A percentile compares a stretch with the other conserved stretches of the same genome.
These are phyloP conservation scores for Rutstroemia sp. DNA, from an alignment of 2,329 filamentous ascomycete genomes.

Conservation along the genomic window DNA sequence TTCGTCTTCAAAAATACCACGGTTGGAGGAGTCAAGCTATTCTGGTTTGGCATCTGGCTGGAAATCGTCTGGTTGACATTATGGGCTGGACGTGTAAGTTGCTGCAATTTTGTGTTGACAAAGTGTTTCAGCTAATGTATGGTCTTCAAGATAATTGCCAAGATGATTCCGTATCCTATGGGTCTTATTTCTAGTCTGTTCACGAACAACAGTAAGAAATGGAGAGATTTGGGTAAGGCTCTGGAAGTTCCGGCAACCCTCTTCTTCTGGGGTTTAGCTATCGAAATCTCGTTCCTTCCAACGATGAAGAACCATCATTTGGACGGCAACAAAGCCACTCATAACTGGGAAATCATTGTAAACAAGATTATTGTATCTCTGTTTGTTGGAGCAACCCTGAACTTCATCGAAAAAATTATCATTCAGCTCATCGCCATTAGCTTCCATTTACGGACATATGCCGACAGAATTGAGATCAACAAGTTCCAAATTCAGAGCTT, in stretches of 20 bases:
- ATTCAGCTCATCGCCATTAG: constrained; percentile 92
- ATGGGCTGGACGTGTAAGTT: constrained; percentile 61
- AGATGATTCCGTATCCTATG: constrained; percentile 54
- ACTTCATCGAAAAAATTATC: constrained; percentile 85
- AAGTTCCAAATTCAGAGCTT: constrained; percentile 75
- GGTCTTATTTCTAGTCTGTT: constrained; percentile 63
- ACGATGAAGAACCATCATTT: constrained; percentile 59
- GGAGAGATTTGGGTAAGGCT: constrained; percentile 79
- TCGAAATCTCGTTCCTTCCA: constrained; percentile 78
- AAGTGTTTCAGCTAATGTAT: constrained; percentile 7
- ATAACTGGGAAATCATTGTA: constrained; percentile 66
- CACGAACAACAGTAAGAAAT: constrained; percentile 84
- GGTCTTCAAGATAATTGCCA: constrained; percentile 46
- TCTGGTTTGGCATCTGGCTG: constrained; percentile 95
- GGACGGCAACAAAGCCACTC: constrained; percentile 42
- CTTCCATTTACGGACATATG: constrained; percentile 87
- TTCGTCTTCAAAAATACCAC: constrained; percentile 51
- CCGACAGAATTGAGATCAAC: constrained; percentile 84
- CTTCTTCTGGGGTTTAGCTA: constrained; percentile 87
- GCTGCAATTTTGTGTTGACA: background rate
- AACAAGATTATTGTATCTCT: constrained; percentile 82
- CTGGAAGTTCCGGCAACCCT: constrained; percentile 79
- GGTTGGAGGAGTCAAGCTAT: constrained; percentile 66
- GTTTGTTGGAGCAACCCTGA: constrained; percentile 73
- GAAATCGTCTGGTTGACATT: constrained; percentile 88